Percentiles rank a stretch among this genome's conserved stretches.
phyloP scores from a whole-genome alignment of 2,329 filamentous ascomycete genomes.

The Capronia epimyces region DNA sequence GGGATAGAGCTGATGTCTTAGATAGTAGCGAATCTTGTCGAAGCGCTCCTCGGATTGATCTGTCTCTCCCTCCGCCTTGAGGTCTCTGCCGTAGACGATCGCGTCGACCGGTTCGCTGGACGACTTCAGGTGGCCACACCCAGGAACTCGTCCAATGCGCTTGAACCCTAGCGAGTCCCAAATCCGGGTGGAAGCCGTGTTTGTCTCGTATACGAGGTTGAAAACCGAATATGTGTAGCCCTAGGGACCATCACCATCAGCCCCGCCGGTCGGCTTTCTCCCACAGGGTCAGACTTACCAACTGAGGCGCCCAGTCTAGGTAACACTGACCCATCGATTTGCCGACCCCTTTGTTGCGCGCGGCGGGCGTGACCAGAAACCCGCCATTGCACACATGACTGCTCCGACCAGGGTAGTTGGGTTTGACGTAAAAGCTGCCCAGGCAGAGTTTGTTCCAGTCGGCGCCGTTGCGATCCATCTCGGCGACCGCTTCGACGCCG shows the following conservation, averaged over 20 bases:
- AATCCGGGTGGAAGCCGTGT: conserved; percentile 80
- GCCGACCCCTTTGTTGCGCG: conserved; percentile 68
- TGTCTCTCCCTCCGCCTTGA: conserved; percentile 64
- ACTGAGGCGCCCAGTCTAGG: conserved; percentile 67
- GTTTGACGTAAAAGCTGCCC: conserved; percentile 90
- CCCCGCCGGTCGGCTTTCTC: background rate
- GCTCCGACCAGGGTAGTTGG: conserved; percentile 85
- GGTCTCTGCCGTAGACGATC: conserved; percentile 67
- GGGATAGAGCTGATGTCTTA: conserved; percentile 90
- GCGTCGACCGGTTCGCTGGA: conserved; percentile 66
- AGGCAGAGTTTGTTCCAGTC: conserved; percentile 79
- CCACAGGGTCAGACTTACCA: conserved; percentile 37
- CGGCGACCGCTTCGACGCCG: conserved; percentile 50
- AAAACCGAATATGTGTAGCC: conserved; percentile 91
- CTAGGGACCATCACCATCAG: conserved; percentile 35
- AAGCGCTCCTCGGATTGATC: conserved; percentile 92
- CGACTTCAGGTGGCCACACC: conserved; percentile 63
- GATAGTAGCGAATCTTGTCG: conserved; percentile 96
- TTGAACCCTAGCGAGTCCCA: conserved; percentile 93
- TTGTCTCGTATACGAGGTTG: conserved; percentile 91
- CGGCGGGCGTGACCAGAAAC: conserved; percentile 68
- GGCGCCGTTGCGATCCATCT: conserved; percentile 49
- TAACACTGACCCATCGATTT: conserved; percentile 71
- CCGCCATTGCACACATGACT: conserved; percentile 79
- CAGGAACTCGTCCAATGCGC: conserved; percentile 77